A percentile compares a stretch with the other conserved stretches of the same genome.
These are phyloP conservation scores for Sphaerulina musiva DNA, from an alignment of 2,329 filamentous ascomycete genomes.

Conservation along the genomic window DNA sequence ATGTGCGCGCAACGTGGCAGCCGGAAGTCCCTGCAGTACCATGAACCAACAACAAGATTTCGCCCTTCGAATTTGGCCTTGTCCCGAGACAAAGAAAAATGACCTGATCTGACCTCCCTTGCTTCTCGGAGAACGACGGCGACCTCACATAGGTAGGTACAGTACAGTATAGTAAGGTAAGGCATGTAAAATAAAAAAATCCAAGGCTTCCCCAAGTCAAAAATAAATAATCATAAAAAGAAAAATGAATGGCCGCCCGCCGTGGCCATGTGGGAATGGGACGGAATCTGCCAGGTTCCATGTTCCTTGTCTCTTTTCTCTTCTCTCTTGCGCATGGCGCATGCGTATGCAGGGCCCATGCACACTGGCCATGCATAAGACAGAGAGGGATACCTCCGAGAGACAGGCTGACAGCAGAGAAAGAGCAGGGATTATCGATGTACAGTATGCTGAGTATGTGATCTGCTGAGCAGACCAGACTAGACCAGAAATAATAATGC, in stretches of 20 bases:
- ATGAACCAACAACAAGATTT: too few species aligned
- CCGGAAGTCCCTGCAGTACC: too few species aligned
- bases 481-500: not conserved
- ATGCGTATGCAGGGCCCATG: too few species aligned
- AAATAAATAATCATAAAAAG: not conserved
- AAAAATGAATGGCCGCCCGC: too few species aligned
- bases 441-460: not conserved
- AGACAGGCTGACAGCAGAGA: not conserved
- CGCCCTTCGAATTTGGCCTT: too few species aligned
- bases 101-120: not conserved
- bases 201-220: not conserved
- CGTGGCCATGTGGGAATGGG: not conserved
- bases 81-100: too few species aligned
- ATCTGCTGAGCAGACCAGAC: not conserved
- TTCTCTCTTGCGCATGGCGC: not conserved
- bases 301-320: not conserved
- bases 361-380: too few species aligned
- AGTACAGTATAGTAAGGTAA: not conserved
- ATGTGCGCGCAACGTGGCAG: not conserved
- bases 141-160: not conserved
- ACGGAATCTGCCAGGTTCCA: constrained; percentile 1
- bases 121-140: not conserved
- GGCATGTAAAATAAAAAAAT: too few species aligned
- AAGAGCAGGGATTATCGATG: not conserved
- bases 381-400: too few species aligned